Evolutionary conservation across 2,329 filamentous ascomycete genomes (phyloP).

Genomic region (Aspergillus pseudoterreus): DNA sequence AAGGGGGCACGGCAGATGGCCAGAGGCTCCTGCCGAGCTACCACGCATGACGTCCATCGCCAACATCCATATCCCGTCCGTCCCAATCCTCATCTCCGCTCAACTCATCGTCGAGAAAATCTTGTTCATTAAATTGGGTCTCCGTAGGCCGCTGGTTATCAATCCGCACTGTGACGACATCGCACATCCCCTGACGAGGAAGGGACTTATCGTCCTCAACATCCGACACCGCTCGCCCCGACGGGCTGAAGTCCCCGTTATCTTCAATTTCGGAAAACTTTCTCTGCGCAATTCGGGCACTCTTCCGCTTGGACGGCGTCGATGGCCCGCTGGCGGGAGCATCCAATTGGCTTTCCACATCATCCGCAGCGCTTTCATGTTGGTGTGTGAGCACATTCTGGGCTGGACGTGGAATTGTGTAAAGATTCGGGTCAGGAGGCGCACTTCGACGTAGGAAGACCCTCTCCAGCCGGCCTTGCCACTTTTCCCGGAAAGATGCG

Average conservation of each 20-base stretch:
- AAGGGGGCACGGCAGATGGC: background rate
- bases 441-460: conserved; percentile 38
- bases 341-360: background rate
- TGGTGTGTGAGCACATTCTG: background rate
- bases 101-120: conserved; percentile 58
- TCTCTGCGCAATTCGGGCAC: conserved; percentile 33
- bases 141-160: conserved; percentile 61
- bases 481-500: conserved; percentile 72
- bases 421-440: conserved; percentile 28
- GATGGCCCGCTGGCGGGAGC: conserved; percentile 11
- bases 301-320: conserved; percentile 36
- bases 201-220: conserved; percentile 8
- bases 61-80: conserved; percentile 40
- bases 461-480: conserved; percentile 66
- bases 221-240: conserved; percentile 8
- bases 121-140: conserved; percentile 54
- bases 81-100: conserved; percentile 63
- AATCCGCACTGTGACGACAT: conserved; percentile 56
- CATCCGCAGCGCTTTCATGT: background rate
- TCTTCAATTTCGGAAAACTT: conserved; percentile 26
- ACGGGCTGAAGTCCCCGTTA: conserved; percentile 3
- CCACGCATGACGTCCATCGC: conserved; percentile 20
- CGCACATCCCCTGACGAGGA: conserved; percentile 55
- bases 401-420: conserved; percentile 18
- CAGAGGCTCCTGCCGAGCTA: conserved; percentile 2